Evolutionary conservation across 2,329 filamentous ascomycete species (phyloP).

Genomic region (Ascochyta viciae-villosae): DNA sequence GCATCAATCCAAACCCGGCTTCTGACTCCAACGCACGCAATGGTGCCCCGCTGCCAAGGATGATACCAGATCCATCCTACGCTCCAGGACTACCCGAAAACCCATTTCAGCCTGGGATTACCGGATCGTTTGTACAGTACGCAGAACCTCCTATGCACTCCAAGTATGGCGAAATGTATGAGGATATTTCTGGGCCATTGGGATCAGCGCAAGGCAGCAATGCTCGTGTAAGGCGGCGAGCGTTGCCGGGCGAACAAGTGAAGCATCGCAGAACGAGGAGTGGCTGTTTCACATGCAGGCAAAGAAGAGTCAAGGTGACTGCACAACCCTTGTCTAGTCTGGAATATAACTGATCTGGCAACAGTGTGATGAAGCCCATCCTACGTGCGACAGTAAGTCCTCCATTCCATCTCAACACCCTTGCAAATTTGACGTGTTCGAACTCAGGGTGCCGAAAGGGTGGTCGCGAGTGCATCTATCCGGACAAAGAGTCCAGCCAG

Average conservation of each 20-base stretch:
- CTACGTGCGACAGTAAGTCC: slow-evolving; percentile 76
- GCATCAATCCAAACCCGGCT: slow-evolving; percentile 36
- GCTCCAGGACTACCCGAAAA: slow-evolving; percentile 39
- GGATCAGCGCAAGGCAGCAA: slow-evolving; percentile 38
- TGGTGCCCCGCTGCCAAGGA: slow-evolving; percentile 28
- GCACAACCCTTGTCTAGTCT: slow-evolving; percentile 1
- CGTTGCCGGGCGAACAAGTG: slow-evolving; percentile 67
- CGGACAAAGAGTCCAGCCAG: slow-evolving; percentile 68
- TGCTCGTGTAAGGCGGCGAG: slow-evolving; percentile 40
- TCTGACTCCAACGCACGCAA: slow-evolving; percentile 33
- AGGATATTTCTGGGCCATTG: slow-evolving; percentile 39
- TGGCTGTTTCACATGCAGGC: slow-evolving; percentile 91
- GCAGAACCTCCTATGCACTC: slow-evolving; percentile 41
- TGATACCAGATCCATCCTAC: slow-evolving; percentile 40
- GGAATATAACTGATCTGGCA: slow-evolving; percentile 23
- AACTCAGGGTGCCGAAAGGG: slow-evolving; percentile 83
- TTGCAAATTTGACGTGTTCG: slow-evolving; percentile 24
- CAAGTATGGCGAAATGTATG: slow-evolving; percentile 45
- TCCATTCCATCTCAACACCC: not conserved
- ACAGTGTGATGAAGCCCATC: slow-evolving; percentile 89
- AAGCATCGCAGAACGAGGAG: slow-evolving; percentile 94
- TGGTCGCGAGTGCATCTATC: slow-evolving; percentile 87
- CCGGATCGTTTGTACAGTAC: slow-evolving; percentile 42
- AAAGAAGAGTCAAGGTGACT: slow-evolving; percentile 78
- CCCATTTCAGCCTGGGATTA: slow-evolving; percentile 40